Conservation (phyloP, 2,329 filamentous ascomycete species). For the Fusarium verticillioides region DNA sequence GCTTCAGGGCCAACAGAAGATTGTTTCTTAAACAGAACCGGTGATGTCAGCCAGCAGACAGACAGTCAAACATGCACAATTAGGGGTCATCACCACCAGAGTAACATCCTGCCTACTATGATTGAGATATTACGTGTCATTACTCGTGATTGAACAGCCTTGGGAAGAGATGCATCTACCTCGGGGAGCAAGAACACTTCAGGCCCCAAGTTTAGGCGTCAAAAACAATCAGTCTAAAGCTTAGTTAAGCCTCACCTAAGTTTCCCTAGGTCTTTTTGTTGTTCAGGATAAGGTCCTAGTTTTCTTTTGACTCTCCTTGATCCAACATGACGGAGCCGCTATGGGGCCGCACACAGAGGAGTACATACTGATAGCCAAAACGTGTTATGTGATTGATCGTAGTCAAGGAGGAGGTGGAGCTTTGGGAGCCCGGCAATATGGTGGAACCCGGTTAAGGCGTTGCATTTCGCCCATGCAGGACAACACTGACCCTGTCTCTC, state of each 20-base stretch:
- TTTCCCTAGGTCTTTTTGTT: background rate
- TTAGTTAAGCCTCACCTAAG: background rate
- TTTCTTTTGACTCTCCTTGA: background rate
- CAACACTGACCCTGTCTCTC: slow-evolving; percentile 5
- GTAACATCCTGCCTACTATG: background rate
- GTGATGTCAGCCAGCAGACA: background rate
- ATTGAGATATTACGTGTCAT: background rate
- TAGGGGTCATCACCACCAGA: background rate
- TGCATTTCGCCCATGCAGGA: slow-evolving; percentile 24
- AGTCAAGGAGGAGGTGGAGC: slow-evolving; percentile 24
- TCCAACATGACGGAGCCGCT: slow-evolving; percentile 20
- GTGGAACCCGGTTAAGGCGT: slow-evolving; percentile 11
- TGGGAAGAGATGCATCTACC: background rate
- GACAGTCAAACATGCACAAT: background rate
- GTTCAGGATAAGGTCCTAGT: background rate
- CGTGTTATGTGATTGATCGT: slow-evolving; percentile 43
- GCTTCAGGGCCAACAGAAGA: slow-evolving; percentile 5
- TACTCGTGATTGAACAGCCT: background rate
- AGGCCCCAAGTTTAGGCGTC: background rate
- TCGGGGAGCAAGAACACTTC: background rate
- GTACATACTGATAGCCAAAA: slow-evolving; percentile 18
- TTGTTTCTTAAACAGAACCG: background rate
- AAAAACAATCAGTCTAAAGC: background rate
- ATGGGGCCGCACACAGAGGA: slow-evolving; percentile 27
- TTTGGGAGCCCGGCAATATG: background rate